A percentile compares a stretch with the other conserved stretches of the same genome.
These are phyloP conservation scores for Clitopilus hobsonii DNA, from an alignment of 768 basidiomycete genomes.

Conservation along the genomic window DNA sequence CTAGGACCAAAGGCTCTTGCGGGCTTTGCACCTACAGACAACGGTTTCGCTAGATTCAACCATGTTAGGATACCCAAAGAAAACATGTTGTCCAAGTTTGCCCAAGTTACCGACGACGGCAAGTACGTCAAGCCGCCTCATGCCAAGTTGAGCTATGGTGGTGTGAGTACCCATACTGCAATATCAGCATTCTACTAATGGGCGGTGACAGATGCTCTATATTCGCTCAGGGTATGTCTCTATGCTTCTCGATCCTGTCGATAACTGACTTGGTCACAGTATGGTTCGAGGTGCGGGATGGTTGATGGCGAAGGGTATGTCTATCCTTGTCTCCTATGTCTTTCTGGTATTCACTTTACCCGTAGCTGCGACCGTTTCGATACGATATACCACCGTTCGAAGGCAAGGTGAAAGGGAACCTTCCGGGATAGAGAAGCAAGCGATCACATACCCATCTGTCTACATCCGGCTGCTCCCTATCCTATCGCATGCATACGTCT, in stretches of 20 bases:
- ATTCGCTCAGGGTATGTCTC: conserved; percentile 56
- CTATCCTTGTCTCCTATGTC: neutral
- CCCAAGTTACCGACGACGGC: conserved; percentile 62
- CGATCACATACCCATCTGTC: conserved; percentile 68
- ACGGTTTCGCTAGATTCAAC: conserved; percentile 65
- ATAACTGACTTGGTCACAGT: conserved; percentile 22
- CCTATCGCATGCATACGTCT: conserved; percentile 65
- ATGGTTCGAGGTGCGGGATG: conserved; percentile 64
- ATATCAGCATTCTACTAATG: neutral
- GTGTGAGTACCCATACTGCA: conserved; percentile 37
- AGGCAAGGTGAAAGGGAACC: conserved; percentile 55
- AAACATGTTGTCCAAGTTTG: conserved; percentile 74
- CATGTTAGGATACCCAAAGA: conserved; percentile 63
- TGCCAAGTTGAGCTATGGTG: conserved; percentile 71
- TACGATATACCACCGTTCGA: conserved; percentile 70
- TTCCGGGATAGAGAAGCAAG: conserved; percentile 57
- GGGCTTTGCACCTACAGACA: conserved; percentile 49
- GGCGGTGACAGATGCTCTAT: conserved; percentile 55
- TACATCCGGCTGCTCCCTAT: conserved; percentile 71
- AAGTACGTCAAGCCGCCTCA: conserved; percentile 64
- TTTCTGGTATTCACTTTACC: neutral
- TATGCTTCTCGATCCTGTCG: too few species aligned
- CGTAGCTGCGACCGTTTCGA: conserved; percentile 54
- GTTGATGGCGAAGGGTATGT: conserved; percentile 58
- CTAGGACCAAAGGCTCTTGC: conserved; percentile 55